A percentile compares a stretch with the other conserved stretches of the same genome.
These are phyloP conservation scores for Melanogaster broomeanus DNA, from an alignment of 768 basidiomycete species.

Conservation along the genomic window DNA sequence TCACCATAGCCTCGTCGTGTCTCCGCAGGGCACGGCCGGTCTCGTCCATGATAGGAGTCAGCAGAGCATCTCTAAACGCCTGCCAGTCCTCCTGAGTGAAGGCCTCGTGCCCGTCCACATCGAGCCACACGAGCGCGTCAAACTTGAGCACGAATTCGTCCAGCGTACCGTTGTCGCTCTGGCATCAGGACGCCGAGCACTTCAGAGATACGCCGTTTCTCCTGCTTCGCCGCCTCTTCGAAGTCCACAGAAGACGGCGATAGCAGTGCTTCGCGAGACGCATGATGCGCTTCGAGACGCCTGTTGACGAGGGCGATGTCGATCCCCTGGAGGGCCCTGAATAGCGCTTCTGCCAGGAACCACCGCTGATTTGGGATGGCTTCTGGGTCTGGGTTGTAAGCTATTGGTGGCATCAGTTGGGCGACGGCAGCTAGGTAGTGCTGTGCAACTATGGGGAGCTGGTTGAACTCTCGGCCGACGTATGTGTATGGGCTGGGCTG, in stretches of 20 bases:
- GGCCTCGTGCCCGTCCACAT: neutral
- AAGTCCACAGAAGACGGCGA: neutral
- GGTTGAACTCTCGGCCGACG: neutral
- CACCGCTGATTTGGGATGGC: neutral
- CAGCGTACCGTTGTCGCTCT: constrained; percentile 9
- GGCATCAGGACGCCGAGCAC: constrained; percentile 9
- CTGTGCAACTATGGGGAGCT: constrained; percentile 2
- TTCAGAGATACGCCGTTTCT: neutral
- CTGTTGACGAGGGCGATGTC: neutral
- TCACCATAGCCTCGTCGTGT: neutral
- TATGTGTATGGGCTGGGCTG: constrained; percentile 3
- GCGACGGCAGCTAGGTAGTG: neutral
- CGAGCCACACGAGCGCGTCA: constrained; percentile 22
- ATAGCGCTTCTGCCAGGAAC: neutral
- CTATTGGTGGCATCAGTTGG: neutral
- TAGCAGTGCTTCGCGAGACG: neutral
- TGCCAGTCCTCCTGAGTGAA: neutral
- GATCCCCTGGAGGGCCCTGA: neutral
- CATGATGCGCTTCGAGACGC: neutral
- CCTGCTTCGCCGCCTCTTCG: neutral
- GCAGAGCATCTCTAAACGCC: constrained; percentile 1
- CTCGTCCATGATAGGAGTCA: neutral
- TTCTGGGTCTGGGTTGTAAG: neutral
- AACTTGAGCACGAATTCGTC: constrained; percentile 12
- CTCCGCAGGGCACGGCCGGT: neutral